Base-by-base conservation (phyloP, 352 stramenopile species). In the Phytopythium kandeliae region DNA sequence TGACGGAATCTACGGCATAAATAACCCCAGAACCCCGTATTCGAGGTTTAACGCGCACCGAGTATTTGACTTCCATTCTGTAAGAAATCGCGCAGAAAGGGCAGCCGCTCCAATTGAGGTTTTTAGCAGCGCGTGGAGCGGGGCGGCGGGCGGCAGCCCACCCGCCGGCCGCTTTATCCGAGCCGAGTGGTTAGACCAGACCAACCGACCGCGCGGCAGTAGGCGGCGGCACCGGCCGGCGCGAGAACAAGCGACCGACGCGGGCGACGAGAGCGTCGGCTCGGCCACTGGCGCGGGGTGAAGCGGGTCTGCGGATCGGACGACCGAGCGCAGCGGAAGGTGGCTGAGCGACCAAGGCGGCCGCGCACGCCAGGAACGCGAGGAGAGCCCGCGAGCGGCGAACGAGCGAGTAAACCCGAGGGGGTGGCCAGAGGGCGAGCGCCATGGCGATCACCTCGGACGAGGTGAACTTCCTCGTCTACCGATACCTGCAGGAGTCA, bases 381-480 rank as follows among this genome's bases (percentile, higher is more conserved):
- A n/a, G n/a, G n/a, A n/a, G n/a, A n/a, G n/a, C n/a, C n/a, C n/a
- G n/a, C n/a, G n/a, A n/a, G 19, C 19, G 37, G 8, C 10, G 3
- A 12, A 45, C 38, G 40, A 46, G 38, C 38, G 38, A 26, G 25
- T 28, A 31, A 31, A 31, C 28, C 28, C 28, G 9, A 31, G 28
- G 28, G 28, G 28, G 4, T 9, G 28, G 9, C 4, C 28, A 31
- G 28, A 31, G 31, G 31, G 10, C 7, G 31, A 7, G 4, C 35
- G 58, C 66, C 31, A 96, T 96, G 89, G 75, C 83, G 58, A 92
- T 97, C 60, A 96, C 78, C 34, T 95, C 85, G 48, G 96, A 99
- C 61, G 97, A 99, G 75, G 77, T 99, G 28, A 99, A 99, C 69
- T 98, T 98, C 72, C 79, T 99, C 36, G 85, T 99, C 24, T 99